These are phyloP conservation scores for Funneliformis mosseae DNA, from an alignment of 192 early-diverging fungal species.

Conservation along the genomic window DNA sequence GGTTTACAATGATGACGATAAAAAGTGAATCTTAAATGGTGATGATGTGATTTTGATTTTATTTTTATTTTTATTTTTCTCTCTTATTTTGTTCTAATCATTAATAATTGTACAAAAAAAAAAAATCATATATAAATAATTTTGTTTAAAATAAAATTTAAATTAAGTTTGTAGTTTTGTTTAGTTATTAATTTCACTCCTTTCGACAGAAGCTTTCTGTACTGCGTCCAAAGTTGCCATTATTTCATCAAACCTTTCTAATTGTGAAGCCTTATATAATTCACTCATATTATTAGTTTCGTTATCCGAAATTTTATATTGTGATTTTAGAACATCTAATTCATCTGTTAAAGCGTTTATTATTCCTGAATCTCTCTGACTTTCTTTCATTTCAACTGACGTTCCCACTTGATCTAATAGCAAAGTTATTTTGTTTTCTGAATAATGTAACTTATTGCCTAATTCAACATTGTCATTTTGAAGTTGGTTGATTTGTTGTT, in stretches of 20 bases:
- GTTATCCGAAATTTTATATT: neutral
- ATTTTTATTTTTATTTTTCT: too few species aligned
- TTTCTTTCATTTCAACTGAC: slow-evolving; percentile 14
- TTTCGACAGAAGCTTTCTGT: neutral
- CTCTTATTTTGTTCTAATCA: too few species aligned
- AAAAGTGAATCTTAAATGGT: neutral
- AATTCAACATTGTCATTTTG: slow-evolving; percentile 26
- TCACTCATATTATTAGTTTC: neutral
- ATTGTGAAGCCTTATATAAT: neutral
- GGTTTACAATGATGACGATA: neutral
- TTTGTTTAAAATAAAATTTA: too few species aligned
- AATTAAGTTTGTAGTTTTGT: neutral
- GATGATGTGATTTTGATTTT: neutral
- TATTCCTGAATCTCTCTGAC: slow-evolving; percentile 8
- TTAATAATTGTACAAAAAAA: neutral
- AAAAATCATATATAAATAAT: neutral
- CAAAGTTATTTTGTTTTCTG: slow-evolving; percentile 11
- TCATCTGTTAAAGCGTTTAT: slow-evolving; percentile 13
- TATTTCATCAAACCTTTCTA: slow-evolving; percentile 32
- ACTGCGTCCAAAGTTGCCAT: slow-evolving; percentile 20
- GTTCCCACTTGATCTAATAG: slow-evolving; percentile 10
- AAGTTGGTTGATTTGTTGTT: slow-evolving; percentile 16
- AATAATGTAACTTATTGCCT: neutral
- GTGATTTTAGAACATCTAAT: slow-evolving; percentile 22
- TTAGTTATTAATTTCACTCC: neutral